These are phyloP conservation scores for Lasiosphaeris hirsuta DNA, from an alignment of 495 filamentous ascomycete genomes.

Conservation along the genomic window DNA sequence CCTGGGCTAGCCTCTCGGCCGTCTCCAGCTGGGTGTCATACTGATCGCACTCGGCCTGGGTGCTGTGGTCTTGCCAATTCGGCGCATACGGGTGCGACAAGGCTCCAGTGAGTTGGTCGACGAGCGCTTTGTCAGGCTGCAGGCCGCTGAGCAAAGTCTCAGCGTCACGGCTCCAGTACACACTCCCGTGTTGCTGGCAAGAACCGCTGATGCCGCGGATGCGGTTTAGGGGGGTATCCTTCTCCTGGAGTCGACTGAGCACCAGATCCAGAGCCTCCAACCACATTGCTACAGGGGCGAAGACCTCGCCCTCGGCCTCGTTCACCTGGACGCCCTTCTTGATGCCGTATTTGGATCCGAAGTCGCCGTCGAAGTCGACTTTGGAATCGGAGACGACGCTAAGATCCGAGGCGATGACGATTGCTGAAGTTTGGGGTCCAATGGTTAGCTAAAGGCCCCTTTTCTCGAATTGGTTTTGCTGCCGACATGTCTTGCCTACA, in stretches of 20 bases:
- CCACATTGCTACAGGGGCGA: conserved; percentile 90
- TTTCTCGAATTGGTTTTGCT: not conserved
- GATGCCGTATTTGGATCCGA: conserved; percentile 75
- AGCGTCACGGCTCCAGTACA: conserved; percentile 79
- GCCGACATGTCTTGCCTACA: conserved; percentile 11
- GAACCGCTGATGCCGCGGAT: conserved; percentile 85
- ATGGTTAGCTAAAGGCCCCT: not conserved
- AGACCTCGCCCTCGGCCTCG: conserved; percentile 78
- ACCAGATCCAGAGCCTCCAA: conserved; percentile 88
- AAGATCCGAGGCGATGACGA: conserved; percentile 77
- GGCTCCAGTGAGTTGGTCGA: conserved; percentile 65
- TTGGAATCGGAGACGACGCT: conserved; percentile 72
- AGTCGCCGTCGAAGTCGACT: conserved; percentile 68
- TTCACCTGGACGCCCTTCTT: conserved; percentile 84
- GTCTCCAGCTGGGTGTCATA: conserved; percentile 73
- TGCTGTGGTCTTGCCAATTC: conserved; percentile 97
- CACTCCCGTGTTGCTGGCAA: conserved; percentile 94
- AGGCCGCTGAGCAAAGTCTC: conserved; percentile 61
- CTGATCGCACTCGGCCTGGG: conserved; percentile 82
- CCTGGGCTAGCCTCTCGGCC: conserved; percentile 63
- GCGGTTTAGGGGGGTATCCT: conserved; percentile 70
- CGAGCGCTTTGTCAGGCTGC: conserved; percentile 54
- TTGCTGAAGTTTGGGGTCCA: conserved; percentile 40
- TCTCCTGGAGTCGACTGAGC: conserved; percentile 65
- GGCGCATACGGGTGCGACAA: conserved; percentile 87